Evolutionary conservation across 345 rosid genomes (phyloP), one percentile per base, ranked within the genome.

Genomic region (Hibiscus trionum): DNA sequence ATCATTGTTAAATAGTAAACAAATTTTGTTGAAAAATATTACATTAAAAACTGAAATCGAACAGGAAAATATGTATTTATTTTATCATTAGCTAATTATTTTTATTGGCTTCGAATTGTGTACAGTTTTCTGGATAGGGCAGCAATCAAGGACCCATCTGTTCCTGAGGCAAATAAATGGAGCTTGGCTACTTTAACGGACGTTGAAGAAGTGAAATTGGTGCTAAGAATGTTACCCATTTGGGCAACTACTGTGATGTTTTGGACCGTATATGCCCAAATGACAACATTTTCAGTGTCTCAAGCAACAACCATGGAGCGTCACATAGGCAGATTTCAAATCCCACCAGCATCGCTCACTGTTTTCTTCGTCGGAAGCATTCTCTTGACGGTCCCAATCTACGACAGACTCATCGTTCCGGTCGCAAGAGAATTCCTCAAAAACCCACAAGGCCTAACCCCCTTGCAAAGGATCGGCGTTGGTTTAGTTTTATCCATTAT

Each of bases 301-400:
- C 99, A 95, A 72, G 92, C 97, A 8, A 80, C 96, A 42, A 91
- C 97, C n/a, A 86, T 95, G 97, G 79, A 92, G 84, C 93, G 99
- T 79, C 90, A 80, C 83, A 81, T 95, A 3, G 97, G 99, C 1
- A 76, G 46, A 44, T 86, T 95, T 68, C 79, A 88, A 80, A 89
- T 95, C 60, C 99, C 97, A 0, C 80, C 89, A 1, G 97, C 93
- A 7, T 72, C 99, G 2, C 71, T 95, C 26, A 87, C 97, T 0
- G 93, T 73, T 26, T 95, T 95, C 85, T 95, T 88, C 55, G 97
- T 95, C 0, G 91, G 88, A 4, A 85, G 92, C 85, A 93, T 90
- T 58, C 97, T 95, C 61, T 60, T 90, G 39, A 90, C 97, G 10
- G 93, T 91, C 57, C 96, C 97, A 3, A 1, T 95, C n/a, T 95